Evolutionary conservation across 2,329 filamentous ascomycete species (phyloP).

Genomic region (Epichloe brachyelytri): DNA sequence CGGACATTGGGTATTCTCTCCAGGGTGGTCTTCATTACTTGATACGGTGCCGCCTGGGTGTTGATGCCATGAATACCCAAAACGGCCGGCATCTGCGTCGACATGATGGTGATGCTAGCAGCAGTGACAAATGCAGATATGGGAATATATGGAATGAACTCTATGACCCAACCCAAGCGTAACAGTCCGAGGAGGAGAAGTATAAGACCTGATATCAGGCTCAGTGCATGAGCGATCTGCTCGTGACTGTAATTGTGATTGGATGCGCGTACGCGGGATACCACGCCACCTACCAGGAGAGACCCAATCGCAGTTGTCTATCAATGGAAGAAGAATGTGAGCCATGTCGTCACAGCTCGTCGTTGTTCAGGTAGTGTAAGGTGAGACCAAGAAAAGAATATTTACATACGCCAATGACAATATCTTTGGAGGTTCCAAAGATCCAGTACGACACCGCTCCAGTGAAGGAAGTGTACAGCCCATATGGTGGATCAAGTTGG

Average conservation of each 20-base stretch:
- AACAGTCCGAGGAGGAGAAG: constrained; percentile 32
- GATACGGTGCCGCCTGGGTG: constrained; percentile 31
- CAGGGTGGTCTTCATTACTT: constrained; percentile 30
- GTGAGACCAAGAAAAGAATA: background rate
- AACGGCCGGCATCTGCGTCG: constrained; percentile 31
- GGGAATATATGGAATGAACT: constrained; percentile 37
- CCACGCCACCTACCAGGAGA: constrained; percentile 34
- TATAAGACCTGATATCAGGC: constrained; percentile 30
- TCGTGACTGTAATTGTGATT: constrained; percentile 23
- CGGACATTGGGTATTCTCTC: constrained; percentile 28
- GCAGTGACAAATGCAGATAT: constrained; percentile 39
- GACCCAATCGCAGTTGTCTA: constrained; percentile 45
- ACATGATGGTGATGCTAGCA: constrained; percentile 36
- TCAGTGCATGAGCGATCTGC: constrained; percentile 30
- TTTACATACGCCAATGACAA: constrained; percentile 53
- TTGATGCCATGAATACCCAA: constrained; percentile 32
- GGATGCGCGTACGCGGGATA: constrained; percentile 24
- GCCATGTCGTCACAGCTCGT: background rate
- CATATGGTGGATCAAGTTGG: constrained; percentile 53
- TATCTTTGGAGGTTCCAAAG: constrained; percentile 75
- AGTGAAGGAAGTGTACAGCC: constrained; percentile 72
- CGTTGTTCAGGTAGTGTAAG: too few relatives aligned
- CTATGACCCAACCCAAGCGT: constrained; percentile 36
- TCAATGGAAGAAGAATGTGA: background rate
- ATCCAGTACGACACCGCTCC: constrained; percentile 72